Conservation (phyloP, 75 land plant genomes). For the Ceratopteris richardii region DNA sequence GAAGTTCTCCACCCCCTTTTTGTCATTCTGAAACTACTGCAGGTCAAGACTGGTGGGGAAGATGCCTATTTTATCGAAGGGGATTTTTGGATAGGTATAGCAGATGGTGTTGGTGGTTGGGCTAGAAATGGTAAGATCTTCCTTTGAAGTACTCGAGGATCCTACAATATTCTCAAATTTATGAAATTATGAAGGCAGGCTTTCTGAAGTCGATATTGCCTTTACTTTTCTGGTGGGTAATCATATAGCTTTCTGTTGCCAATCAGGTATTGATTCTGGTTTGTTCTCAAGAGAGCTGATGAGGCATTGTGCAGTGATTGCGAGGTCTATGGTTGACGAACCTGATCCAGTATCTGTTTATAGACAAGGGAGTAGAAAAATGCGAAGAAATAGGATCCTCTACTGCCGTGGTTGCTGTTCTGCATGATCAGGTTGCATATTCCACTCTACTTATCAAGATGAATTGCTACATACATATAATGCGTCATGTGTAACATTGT, state of each 20-base stretch:
- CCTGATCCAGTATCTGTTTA: slow-evolving; percentile 39
- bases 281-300: slow-evolving; percentile 77
- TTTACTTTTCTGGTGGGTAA: no score
- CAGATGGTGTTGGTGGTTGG: slow-evolving; percentile 96
- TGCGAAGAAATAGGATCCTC: slow-evolving; percentile 60
- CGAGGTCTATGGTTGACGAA: slow-evolving; percentile 14
- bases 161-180: no score
- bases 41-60: slow-evolving; percentile 81
- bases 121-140: slow-evolving; percentile 58
- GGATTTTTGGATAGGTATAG: slow-evolving; percentile 73
- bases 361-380: slow-evolving; percentile 39
- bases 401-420: slow-evolving; percentile 55
- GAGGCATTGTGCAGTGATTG: slow-evolving; percentile 48
- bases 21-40: neutral
- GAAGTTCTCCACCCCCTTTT: no score
- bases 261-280: slow-evolving; percentile 69
- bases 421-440: slow-evolving; percentile 57
- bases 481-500: no score
- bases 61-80: slow-evolving; percentile 78
- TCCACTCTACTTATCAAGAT: no score
- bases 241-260: no score
- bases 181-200: no score
- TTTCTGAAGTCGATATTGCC: no score
- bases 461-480: neutral
- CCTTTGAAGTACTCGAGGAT: neutral